Conservation (phyloP, 495 filamentous ascomycete genomes). For the Penicillium parvum region DNA sequence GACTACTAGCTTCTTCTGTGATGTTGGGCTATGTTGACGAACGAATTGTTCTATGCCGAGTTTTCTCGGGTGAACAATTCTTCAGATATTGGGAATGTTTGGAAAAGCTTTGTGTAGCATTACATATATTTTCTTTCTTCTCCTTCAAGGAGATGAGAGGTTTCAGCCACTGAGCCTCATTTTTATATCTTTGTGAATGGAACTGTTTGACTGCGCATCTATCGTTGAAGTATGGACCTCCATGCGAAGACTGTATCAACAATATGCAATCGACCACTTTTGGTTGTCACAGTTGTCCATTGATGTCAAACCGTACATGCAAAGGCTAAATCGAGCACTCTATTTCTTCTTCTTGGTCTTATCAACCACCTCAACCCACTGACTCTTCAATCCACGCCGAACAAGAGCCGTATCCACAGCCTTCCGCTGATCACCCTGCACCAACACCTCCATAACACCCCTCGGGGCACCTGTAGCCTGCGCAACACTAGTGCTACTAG, state of each 20-base stretch:
- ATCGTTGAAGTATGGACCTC: no score
- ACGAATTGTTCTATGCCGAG: no score
- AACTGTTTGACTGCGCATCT: constrained; percentile 21
- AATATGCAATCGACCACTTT: no score
- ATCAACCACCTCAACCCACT: constrained; percentile 62
- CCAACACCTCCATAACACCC: constrained; percentile 64
- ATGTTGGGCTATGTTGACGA: neutral
- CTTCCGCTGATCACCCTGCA: constrained; percentile 65
- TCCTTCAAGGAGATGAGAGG: constrained; percentile 8
- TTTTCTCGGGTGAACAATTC: no score
- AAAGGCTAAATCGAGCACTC: no score
- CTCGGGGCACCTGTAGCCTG: constrained; percentile 58
- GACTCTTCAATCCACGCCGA: constrained; percentile 52
- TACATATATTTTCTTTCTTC: constrained; percentile 16
- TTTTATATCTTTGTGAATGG: constrained; percentile 21
- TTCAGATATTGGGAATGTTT: neutral
- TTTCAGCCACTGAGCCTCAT: constrained; percentile 3
- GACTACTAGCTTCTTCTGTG: no score
- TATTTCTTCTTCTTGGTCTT: constrained; percentile 69
- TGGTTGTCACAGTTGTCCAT: no score
- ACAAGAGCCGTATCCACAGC: constrained; percentile 57
- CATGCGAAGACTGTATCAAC: no score
- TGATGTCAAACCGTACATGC: no score
- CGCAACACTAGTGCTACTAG: constrained; percentile 63
- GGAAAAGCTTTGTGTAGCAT: constrained; percentile 12